Evolutionary conservation across 192 early-diverging fungal species (phyloP), one percentile per base, ranked within the genome.

Genomic region (Gorgonomyces haynaldii): DNA sequence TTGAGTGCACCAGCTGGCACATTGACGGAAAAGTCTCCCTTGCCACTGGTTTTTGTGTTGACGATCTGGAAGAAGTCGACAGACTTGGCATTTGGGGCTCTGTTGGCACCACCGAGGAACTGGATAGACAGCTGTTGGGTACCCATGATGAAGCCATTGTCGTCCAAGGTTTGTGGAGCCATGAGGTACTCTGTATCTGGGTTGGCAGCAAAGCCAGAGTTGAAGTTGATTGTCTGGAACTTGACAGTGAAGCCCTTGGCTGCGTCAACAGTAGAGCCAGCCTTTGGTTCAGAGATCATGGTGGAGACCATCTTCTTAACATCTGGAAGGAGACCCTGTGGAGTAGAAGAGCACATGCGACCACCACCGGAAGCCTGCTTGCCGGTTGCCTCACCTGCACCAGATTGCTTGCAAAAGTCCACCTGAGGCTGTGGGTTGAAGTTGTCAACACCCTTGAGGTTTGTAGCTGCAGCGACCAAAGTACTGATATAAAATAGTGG

Each of bases 81-180:
- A 15, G 21, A n/a, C 8, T 5, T 12, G 9, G 64, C 22, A 36
- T 55, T 55, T 2, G 62, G 58, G 3, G 62, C 52, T 7, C 20
- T 1, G 6, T 50, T 56, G 5, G 30, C 6, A 6, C 40, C 32
- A 2, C 35, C 30, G 13, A 57, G 29, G 13, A 13, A 10, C 37
- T 68, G 66, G 26, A 68, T 42, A 26, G 58, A 59, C 42, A 68
- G 46, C 43, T 66, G 64, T 7, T 58, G 41, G 58, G 60, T 54
- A 31, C 66, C 66, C 40, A 58, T 40, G 38, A 68, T 68, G 2
- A 6, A 53, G 38, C 66, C 66, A n/a, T 52, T 16, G 12, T 46
- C 35, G 52, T 53, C 36, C 10, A 66, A 55, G 16, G 64, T 61
- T 45, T 66, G 64, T 4, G 64, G 64, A 34, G 46, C 24, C 8